These are phyloP conservation scores for Cryptomeria japonica DNA, from an alignment of 75 land plant genomes.

Conservation along the genomic window DNA sequence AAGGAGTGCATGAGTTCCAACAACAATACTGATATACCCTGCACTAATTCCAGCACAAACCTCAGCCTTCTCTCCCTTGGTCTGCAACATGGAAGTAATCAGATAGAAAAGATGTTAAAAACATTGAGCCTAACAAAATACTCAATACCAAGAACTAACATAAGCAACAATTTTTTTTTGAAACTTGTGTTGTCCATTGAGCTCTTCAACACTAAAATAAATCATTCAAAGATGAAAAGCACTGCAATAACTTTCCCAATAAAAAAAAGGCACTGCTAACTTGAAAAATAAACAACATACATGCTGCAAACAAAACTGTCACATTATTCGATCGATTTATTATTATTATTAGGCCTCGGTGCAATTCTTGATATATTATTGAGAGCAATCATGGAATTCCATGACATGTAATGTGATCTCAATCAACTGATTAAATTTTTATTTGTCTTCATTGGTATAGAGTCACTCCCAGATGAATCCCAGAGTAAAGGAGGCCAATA, in stretches of 20 bases:
- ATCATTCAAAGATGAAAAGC: neutral
- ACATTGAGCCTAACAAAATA: conserved; percentile 2
- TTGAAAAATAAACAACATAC: neutral
- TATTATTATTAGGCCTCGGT: neutral
- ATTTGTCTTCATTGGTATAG: neutral
- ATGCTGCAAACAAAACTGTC: neutral
- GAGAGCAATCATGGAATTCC: neutral
- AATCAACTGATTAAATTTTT: neutral
- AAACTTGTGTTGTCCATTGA: too few relatives aligned
- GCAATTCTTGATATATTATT: neutral
- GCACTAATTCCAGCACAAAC: conserved; percentile 62
- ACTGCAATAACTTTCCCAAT: neutral
- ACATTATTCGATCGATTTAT: neutral
- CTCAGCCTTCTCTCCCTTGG: conserved; percentile 73
- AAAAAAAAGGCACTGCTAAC: neutral
- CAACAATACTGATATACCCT: conserved; percentile 75
- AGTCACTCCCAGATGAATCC: neutral
- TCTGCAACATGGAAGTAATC: conserved; percentile 52
- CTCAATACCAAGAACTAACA: neutral
- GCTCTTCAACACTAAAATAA: neutral
- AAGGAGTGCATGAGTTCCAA: conserved; percentile 96
- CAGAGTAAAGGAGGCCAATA: neutral
- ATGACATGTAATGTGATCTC: neutral
- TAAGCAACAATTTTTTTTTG: neutral
- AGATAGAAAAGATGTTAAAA: neutral